Evolutionary conservation across 2,329 filamentous ascomycete species (phyloP).

Genomic region (Paracoccidioides brasiliensis): DNA sequence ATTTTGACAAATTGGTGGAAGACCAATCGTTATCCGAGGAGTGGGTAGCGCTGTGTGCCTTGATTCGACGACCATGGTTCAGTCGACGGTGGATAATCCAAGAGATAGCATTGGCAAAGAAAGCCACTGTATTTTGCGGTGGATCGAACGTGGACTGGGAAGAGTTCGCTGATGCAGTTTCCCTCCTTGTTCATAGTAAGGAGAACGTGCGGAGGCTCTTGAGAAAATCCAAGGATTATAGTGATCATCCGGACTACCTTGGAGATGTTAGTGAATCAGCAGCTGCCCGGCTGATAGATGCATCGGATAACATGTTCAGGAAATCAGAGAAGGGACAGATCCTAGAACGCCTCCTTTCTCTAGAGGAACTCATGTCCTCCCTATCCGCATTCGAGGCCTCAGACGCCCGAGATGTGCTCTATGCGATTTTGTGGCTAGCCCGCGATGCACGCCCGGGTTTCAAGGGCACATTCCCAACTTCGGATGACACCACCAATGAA

Average conservation of each 20-base stretch:
- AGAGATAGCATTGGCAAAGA: not conserved
- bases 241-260: not conserved
- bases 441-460: not conserved
- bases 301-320: not conserved
- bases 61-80: not conserved
- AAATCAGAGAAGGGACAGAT: not conserved
- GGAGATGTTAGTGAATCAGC: not conserved
- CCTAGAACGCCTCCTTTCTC: not conserved
- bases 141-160: not conserved
- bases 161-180: not conserved
- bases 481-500: not conserved
- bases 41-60: not conserved
- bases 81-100: not conserved
- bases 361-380: not conserved
- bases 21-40: not conserved
- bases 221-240: not conserved
- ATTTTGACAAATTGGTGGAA: not conserved
- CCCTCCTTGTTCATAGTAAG: not conserved
- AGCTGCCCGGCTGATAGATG: not conserved
- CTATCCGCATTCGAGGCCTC: not conserved
- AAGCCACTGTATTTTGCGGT: not conserved
- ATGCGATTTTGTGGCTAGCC: not conserved
- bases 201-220: not conserved
- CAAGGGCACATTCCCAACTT: not conserved
- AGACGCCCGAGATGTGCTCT: not conserved